Percentiles rank a stretch among this genome's conserved stretches.
These are phyloP conservation scores for Talaromyces sp. DNA, from an alignment of 2,329 filamentous ascomycete genomes.

Conservation along the genomic window DNA sequence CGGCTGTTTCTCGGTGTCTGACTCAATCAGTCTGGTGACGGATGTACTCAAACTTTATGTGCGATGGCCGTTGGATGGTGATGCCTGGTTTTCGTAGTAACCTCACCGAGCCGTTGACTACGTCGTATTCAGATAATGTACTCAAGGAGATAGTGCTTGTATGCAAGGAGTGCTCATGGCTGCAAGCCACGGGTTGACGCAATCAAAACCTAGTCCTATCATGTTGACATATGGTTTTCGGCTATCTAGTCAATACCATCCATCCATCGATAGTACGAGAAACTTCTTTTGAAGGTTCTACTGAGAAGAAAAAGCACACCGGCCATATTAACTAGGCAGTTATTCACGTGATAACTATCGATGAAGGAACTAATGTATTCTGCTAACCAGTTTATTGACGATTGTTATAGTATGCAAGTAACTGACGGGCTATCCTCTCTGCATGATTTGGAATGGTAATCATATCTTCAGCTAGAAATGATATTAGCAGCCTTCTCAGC, in stretches of 20 bases:
- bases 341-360: not conserved
- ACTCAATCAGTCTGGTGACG: not conserved
- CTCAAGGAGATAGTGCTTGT: not conserved
- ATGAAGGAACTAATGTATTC: not conserved
- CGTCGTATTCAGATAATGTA: not conserved
- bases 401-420: not conserved
- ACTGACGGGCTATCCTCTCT: too few relatives aligned
- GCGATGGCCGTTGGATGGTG: not conserved
- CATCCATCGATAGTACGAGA: not conserved
- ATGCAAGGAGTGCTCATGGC: too few relatives aligned
- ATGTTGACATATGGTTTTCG: not conserved
- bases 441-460: not conserved
- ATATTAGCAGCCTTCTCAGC: constrained; percentile 17
- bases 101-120: not conserved
- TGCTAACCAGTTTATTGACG: not conserved
- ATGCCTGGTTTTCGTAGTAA: not conserved
- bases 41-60: not conserved
- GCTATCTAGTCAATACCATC: not conserved
- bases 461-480: not conserved
- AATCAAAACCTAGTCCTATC: not conserved
- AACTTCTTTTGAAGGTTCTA: not conserved
- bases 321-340: not conserved
- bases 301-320: not conserved
- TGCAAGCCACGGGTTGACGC: not conserved
- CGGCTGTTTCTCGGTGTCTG: not conserved